phyloP scores from a whole-genome alignment of 2,329 filamentous ascomycete genomes.

The Ceratocystis ficicola region DNA sequence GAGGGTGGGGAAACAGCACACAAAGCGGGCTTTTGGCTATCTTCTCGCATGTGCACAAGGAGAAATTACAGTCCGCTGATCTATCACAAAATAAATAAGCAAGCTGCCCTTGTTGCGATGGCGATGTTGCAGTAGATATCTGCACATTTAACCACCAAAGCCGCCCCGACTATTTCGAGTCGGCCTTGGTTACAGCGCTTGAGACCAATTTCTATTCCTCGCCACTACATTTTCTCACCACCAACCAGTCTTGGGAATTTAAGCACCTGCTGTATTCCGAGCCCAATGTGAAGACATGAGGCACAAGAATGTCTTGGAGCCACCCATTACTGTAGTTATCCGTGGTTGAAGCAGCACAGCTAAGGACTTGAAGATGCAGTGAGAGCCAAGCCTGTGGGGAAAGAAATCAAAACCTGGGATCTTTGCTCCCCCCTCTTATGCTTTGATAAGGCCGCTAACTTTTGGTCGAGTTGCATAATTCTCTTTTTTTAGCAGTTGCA shows the following conservation, averaged over 20 bases:
- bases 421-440: neutral
- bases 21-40: neutral
- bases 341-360: neutral
- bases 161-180: neutral
- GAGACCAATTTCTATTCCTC: neutral
- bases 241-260: slow-evolving; percentile 2
- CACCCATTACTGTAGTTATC: neutral
- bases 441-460: neutral
- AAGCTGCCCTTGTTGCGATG: neutral
- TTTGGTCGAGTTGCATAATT: neutral
- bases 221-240: neutral
- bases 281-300: neutral
- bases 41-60: neutral
- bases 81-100: too few species aligned
- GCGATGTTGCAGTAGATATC: neutral
- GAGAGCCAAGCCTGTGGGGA: neutral
- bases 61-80: neutral
- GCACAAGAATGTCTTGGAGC: neutral
- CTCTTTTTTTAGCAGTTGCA: neutral
- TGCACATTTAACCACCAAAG: neutral
- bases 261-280: neutral
- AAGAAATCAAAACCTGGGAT: neutral
- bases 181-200: neutral
- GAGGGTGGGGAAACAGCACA: neutral
- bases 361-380: neutral